A percentile compares a stretch with the other conserved stretches of the same genome.
Evolutionary conservation across 1,284 basidiomycete species (phyloP).

Genomic region (Sanghuangporus weigelae): DNA sequence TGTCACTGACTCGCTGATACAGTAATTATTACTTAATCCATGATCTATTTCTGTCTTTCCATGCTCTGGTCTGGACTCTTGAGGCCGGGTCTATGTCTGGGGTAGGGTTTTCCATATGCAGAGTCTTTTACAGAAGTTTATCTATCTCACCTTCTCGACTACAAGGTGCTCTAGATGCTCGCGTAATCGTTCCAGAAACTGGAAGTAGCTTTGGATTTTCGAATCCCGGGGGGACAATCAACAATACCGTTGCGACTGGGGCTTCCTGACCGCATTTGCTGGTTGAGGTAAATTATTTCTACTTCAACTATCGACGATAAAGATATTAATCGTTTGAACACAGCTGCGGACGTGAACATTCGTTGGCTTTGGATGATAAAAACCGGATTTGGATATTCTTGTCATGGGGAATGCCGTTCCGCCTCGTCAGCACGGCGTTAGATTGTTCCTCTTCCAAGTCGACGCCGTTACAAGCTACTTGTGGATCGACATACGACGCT

Average conservation of each 20-base stretch:
- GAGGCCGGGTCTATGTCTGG: constrained; percentile 75
- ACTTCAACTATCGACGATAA: neutral
- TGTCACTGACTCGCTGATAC: no score
- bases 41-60: constrained; percentile 58
- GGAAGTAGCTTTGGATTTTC: constrained; percentile 47
- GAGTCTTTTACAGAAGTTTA: neutral
- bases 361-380: constrained; percentile 53
- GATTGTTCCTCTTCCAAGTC: constrained; percentile 39
- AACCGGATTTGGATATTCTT: constrained; percentile 63
- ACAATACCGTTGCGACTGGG: constrained; percentile 47
- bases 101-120: constrained; percentile 38
- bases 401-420: constrained; percentile 71
- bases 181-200: constrained; percentile 31
- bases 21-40: constrained; percentile 7
- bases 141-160: constrained; percentile 9
- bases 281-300: constrained; percentile 48
- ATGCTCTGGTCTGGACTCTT: constrained; percentile 70
- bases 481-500: constrained; percentile 77
- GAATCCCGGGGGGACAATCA: constrained; percentile 43
- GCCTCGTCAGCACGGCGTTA: constrained; percentile 46
- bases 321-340: neutral
- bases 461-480: constrained; percentile 63
- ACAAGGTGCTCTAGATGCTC: constrained; percentile 59
- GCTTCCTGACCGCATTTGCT: constrained; percentile 51
- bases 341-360: constrained; percentile 72